Evolutionary conservation across 1,139 yeast species (phyloP).

Genomic region (Yamadazyma membranifaciens): DNA sequence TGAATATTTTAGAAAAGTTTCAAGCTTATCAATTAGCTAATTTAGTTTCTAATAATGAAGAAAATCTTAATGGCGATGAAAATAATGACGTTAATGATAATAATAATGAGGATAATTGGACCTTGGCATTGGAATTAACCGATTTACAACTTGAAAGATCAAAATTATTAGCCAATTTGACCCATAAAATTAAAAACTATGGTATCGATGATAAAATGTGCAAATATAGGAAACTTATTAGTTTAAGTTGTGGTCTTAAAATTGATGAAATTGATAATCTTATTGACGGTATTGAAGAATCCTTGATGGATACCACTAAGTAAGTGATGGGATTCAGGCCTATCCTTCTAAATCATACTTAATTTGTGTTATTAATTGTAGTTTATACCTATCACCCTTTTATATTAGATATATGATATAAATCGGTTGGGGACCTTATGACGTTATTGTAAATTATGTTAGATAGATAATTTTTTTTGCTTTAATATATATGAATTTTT

Average conservation of each 20-base stretch:
- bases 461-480: conserved; percentile 1
- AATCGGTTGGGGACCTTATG: too few relatives aligned
- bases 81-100: conserved; percentile 11
- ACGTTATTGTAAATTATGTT: conserved; percentile 5
- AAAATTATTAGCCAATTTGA: conserved; percentile 38
- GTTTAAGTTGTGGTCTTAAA: conserved; percentile 78
- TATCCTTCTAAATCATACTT: too few relatives aligned
- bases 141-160: conserved; percentile 53
- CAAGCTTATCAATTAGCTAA: conserved; percentile 33
- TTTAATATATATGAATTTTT: not conserved
- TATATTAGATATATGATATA: too few relatives aligned
- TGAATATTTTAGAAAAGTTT: conserved; percentile 24
- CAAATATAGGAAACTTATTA: conserved; percentile 76
- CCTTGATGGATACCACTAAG: conserved; percentile 29
- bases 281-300: conserved; percentile 46
- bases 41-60: conserved; percentile 28
- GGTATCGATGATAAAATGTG: conserved; percentile 60
- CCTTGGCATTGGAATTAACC: conserved; percentile 44
- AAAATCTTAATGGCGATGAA: conserved; percentile 9
- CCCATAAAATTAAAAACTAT: conserved; percentile 33
- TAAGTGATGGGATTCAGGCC: not conserved
- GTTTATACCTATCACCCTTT: not conserved
- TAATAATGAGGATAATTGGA: conserved; percentile 18
- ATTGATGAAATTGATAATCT: conserved; percentile 76
- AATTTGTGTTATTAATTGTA: not conserved